These are phyloP conservation scores for Fraxinus xanthoxyloides DNA, from an alignment of 305 asterid species.

Conservation along the genomic window DNA sequence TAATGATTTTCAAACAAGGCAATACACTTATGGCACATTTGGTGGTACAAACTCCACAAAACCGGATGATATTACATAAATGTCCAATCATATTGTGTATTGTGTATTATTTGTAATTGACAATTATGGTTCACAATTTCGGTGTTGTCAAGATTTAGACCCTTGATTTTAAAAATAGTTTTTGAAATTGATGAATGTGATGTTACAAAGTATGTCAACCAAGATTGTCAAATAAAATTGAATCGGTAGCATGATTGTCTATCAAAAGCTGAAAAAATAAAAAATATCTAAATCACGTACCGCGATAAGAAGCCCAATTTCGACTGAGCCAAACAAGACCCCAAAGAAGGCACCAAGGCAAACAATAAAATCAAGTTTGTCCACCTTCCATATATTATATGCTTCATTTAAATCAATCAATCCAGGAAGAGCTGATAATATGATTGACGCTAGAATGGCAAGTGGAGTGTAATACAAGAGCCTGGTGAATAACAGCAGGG, in stretches of 20 bases:
- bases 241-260: not conserved
- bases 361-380: slow-evolving; percentile 63
- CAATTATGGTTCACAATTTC: no score
- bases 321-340: slow-evolving; percentile 66
- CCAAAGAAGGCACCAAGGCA: slow-evolving; percentile 63
- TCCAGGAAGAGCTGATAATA: slow-evolving; percentile 74
- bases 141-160: no score
- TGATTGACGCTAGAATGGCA: slow-evolving; percentile 69
- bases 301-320: slow-evolving; percentile 74
- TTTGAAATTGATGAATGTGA: no score
- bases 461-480: slow-evolving; percentile 65
- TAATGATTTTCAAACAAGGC: no score
- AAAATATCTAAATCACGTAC: slow-evolving; percentile 25
- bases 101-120: not conserved
- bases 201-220: no score
- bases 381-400: slow-evolving; percentile 59
- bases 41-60: not conserved
- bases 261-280: not conserved
- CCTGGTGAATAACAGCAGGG: slow-evolving; percentile 49
- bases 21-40: not conserved
- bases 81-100: not conserved
- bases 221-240: no score
- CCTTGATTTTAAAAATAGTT: no score
- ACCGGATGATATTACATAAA: not conserved
- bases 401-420: slow-evolving; percentile 63